Percentiles rank a stretch among this genome's conserved stretches.
phyloP scores from a whole-genome alignment of 768 basidiomycete genomes.

The Leucosporidium yakuticum region DNA sequence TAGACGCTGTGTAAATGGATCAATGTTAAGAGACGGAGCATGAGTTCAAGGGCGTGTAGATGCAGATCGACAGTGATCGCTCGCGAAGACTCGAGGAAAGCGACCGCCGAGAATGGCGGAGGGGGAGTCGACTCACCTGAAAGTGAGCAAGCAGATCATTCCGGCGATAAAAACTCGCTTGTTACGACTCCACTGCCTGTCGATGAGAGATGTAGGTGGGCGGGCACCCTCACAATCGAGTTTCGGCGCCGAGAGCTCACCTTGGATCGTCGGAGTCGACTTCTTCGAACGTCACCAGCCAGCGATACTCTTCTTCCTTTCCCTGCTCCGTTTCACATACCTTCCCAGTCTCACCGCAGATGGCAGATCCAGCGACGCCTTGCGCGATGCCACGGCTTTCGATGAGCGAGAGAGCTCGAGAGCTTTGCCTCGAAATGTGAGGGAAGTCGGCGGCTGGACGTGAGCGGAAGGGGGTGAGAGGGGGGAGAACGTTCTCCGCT shows the following conservation, averaged over 20 bases:
- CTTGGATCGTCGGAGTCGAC: slow-evolving; percentile 32
- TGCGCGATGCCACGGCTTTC: too few species aligned
- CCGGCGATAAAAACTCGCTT: slow-evolving; percentile 28
- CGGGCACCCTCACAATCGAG: background rate
- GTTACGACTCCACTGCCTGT: slow-evolving; percentile 30
- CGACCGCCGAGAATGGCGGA: too few species aligned
- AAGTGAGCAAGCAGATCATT: slow-evolving; percentile 31
- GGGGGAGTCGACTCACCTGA: slow-evolving; percentile 14
- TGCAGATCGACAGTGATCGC: too few species aligned
- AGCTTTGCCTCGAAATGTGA: too few species aligned
- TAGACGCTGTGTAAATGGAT: background rate
- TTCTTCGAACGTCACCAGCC: slow-evolving; percentile 33
- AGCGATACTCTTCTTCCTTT: slow-evolving; percentile 6
- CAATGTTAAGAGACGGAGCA: background rate
- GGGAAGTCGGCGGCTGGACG: background rate
- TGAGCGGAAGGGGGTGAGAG: background rate
- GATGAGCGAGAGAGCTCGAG: too few species aligned
- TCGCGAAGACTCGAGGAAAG: too few species aligned
- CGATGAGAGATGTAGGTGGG: background rate
- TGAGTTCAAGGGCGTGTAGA: too few species aligned
- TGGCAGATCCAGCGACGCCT: too few species aligned
- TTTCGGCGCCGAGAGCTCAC: slow-evolving; percentile 2
- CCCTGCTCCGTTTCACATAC: too few species aligned
- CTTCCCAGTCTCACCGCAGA: too few species aligned
- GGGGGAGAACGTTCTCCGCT: background rate